Conservation (phyloP, 164 flowering plant genomes). For the Aristolochia contorta region DNA sequence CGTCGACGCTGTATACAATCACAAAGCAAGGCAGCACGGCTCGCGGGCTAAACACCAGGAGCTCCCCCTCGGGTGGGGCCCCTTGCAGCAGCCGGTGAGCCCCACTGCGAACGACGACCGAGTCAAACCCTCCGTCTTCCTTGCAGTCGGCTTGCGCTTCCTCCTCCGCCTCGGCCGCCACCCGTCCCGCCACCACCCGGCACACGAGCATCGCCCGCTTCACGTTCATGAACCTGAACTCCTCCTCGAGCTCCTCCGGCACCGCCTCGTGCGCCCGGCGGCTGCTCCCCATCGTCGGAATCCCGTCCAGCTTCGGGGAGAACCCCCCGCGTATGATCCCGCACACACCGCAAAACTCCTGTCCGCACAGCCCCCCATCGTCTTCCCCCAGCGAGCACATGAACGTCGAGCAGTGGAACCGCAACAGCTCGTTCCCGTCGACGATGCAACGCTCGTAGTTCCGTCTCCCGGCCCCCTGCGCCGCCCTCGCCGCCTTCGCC, state of each 20-base stretch:
- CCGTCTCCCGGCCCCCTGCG: slow-evolving; percentile 16
- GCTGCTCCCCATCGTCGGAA: slow-evolving; percentile 50
- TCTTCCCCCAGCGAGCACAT: slow-evolving; percentile 53
- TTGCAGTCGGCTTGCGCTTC: slow-evolving; percentile 26
- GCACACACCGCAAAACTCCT: slow-evolving; percentile 56
- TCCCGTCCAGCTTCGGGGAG: slow-evolving; percentile 78
- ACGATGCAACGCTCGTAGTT: slow-evolving; percentile 60
- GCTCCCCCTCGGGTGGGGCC: slow-evolving; percentile 69
- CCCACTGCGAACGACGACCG: slow-evolving; percentile 47
- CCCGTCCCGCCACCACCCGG: slow-evolving; percentile 85
- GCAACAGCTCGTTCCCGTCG: slow-evolving; percentile 80
- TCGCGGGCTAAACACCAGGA: slow-evolving; percentile 73
- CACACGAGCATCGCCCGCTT: slow-evolving; percentile 79
- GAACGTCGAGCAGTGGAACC: slow-evolving; percentile 75
- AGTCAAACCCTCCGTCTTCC: slow-evolving; percentile 55
- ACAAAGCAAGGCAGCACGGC: slow-evolving; percentile 95
- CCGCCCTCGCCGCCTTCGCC: slow-evolving; percentile 27
- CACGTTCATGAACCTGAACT: slow-evolving; percentile 76
- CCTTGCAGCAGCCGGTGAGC: slow-evolving; percentile 5
- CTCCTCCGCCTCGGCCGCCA: slow-evolving; percentile 20
- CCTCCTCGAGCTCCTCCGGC: slow-evolving; percentile 70
- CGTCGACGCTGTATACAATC: slow-evolving; percentile 47
- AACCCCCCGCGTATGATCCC: slow-evolving; percentile 69
- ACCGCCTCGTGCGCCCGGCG: slow-evolving; percentile 62
- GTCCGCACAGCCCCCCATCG: slow-evolving; percentile 46